These are phyloP conservation scores for Lipomyces yamanashiensis DNA, from an alignment of 805 yeast genomes.

Conservation along the genomic window DNA sequence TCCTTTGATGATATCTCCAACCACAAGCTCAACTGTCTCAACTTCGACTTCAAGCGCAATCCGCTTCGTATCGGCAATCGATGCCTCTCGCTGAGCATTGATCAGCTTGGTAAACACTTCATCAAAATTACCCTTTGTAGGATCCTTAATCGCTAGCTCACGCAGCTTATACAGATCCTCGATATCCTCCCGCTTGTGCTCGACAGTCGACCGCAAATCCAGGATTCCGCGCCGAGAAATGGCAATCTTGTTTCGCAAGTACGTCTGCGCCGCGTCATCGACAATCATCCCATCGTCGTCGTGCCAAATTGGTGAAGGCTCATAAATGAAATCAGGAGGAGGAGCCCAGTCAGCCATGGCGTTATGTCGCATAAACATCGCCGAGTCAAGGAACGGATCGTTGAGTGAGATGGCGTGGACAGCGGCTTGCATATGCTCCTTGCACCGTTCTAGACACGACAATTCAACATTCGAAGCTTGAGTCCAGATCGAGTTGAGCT, in stretches of 20 bases:
- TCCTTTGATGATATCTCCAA: conserved; percentile 64
- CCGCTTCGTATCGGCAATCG: conserved; percentile 72
- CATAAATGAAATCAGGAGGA: conserved; percentile 81
- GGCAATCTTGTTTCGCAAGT: conserved; percentile 46
- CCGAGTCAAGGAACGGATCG: conserved; percentile 72
- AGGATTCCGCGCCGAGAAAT: conserved; percentile 43
- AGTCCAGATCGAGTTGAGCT: conserved; percentile 70
- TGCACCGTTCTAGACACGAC: conserved; percentile 52
- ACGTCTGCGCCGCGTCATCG: conserved; percentile 49
- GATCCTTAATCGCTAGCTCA: conserved; percentile 49
- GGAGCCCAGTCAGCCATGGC: conserved; percentile 69
- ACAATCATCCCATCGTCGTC: conserved; percentile 79
- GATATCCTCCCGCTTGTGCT: conserved; percentile 40
- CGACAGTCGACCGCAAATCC: conserved; percentile 43
- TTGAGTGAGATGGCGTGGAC: conserved; percentile 69
- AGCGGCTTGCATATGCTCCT: conserved; percentile 53
- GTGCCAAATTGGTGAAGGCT: conserved; percentile 95
- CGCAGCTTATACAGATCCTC: conserved; percentile 40
- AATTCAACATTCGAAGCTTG: conserved; percentile 68
- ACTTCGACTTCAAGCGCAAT: conserved; percentile 83
- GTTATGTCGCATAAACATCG: conserved; percentile 93
- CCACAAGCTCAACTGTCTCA: conserved; percentile 85
- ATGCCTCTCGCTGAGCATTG: conserved; percentile 60
- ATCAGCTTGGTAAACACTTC: conserved; percentile 59
- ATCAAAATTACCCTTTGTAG: conserved; percentile 57